phyloP scores from a whole-genome alignment of 177 flowering plant genomes.

The Vitis hybrid region DNA sequence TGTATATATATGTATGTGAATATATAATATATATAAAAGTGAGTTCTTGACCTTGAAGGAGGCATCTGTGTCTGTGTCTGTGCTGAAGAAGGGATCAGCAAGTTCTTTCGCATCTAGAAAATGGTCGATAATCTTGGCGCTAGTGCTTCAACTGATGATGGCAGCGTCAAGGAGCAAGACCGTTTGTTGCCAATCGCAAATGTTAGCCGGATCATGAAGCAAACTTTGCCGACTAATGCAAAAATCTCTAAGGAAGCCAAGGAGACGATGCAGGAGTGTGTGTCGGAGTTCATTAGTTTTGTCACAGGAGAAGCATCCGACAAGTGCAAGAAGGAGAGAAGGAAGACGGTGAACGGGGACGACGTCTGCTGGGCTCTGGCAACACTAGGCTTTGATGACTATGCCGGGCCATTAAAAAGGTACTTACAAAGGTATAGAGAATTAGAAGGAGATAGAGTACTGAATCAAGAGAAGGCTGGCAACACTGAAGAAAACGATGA shows the following conservation, averaged over 20 bases:
- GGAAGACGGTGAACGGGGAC: conserved; percentile 33
- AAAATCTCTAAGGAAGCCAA: conserved; percentile 33
- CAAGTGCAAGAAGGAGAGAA: conserved; percentile 25
- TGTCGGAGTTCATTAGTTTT: conserved; percentile 30
- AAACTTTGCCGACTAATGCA: conserved; percentile 22
- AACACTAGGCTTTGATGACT: conserved; percentile 25
- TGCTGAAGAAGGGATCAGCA: background rate
- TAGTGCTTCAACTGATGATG: conserved; percentile 18
- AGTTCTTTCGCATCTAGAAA: background rate
- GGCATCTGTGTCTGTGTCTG: background rate
- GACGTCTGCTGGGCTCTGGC: conserved; percentile 26
- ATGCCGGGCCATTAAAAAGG: conserved; percentile 19
- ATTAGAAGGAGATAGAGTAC: conserved; percentile 18
- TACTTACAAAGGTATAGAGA: conserved; percentile 25
- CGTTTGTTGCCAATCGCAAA: conserved; percentile 28
- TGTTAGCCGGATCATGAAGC: conserved; percentile 34
- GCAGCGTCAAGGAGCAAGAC: conserved; percentile 21
- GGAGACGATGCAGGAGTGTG: conserved; percentile 35
- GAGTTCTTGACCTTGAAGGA: background rate
- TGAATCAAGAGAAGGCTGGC: conserved; percentile 10
- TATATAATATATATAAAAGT: background rate
- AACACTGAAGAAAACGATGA: conserved; percentile 3
- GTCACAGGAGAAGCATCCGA: conserved; percentile 32
- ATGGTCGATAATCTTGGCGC: conserved; percentile 18
- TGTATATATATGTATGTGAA: background rate